Evolutionary conservation across 2,329 filamentous ascomycete species (phyloP).

Genomic region (Cercospora zeina): DNA sequence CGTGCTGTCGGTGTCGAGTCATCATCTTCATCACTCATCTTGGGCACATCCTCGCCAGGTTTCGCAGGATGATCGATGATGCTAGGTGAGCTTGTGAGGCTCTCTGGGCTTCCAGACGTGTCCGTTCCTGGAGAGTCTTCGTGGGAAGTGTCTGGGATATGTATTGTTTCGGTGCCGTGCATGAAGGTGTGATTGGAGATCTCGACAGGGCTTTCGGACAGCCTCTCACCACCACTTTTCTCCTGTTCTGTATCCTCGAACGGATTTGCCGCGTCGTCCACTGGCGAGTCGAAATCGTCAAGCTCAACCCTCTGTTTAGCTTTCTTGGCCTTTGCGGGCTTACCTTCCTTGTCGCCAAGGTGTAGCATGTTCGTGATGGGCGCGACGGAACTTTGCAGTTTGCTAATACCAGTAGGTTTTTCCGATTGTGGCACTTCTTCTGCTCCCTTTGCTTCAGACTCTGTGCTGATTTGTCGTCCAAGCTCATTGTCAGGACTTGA

Average conservation of each 20-base stretch:
- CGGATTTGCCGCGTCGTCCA: constrained; percentile 44
- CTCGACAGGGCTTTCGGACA: constrained; percentile 68
- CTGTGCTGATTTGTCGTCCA: constrained; percentile 5
- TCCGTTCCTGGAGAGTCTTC: constrained; percentile 28
- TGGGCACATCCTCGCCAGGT: constrained; percentile 25
- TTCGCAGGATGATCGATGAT: constrained; percentile 36
- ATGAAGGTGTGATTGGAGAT: constrained; percentile 56
- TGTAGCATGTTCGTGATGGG: constrained; percentile 49
- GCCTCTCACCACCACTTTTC: constrained; percentile 47
- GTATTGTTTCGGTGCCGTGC: constrained; percentile 43
- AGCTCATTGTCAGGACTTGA: constrained; percentile 30
- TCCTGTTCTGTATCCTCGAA: constrained; percentile 40
- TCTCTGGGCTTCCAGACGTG: constrained; percentile 27
- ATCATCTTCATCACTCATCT: constrained; percentile 30
- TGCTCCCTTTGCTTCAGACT: constrained; percentile 17
- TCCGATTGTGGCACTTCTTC: constrained; percentile 20
- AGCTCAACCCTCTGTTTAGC: constrained; percentile 65
- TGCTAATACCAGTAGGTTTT: constrained; percentile 26
- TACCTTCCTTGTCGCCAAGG: constrained; percentile 46
- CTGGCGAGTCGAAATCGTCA: constrained; percentile 66
- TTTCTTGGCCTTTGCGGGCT: constrained; percentile 58
- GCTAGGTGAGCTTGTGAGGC: constrained; percentile 36
- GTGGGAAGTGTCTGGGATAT: constrained; percentile 37
- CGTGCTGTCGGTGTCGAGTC: constrained; percentile 38
- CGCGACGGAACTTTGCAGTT: constrained; percentile 26